A percentile compares a stretch with the other conserved stretches of the same genome.
Evolutionary conservation across 805 yeast genomes (phyloP).

Genomic region (Metschnikowia cubensis): DNA sequence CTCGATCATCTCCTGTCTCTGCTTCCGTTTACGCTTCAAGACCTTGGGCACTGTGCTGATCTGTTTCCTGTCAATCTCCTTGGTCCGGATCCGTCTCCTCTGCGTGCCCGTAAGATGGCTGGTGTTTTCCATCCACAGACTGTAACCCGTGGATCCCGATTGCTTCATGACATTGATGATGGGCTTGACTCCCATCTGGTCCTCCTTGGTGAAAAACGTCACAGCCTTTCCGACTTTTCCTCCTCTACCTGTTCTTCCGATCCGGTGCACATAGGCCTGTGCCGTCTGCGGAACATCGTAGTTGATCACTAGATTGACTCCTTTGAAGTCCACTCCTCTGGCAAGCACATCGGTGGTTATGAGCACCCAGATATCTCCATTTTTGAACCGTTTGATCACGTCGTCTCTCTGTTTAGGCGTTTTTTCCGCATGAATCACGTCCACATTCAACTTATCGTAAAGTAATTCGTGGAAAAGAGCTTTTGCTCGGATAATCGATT

Average conservation of each 20-base stretch:
- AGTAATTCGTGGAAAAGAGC: constrained; percentile 90
- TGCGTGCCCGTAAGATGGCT: constrained; percentile 61
- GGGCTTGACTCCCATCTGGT: constrained; percentile 67
- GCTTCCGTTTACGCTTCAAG: constrained; percentile 59
- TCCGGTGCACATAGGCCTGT: constrained; percentile 94
- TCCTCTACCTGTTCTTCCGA: constrained; percentile 98
- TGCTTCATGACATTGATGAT: constrained; percentile 94
- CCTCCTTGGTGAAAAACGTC: constrained; percentile 92
- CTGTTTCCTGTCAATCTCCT: constrained; percentile 59
- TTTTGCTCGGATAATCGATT: constrained; percentile 88
- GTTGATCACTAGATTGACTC: constrained; percentile 89
- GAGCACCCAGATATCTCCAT: constrained; percentile 92
- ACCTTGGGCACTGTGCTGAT: constrained; percentile 82
- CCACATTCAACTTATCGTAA: constrained; percentile 89
- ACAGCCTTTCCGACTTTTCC: constrained; percentile 84
- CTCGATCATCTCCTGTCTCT: constrained; percentile 65
- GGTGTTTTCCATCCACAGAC: constrained; percentile 77
- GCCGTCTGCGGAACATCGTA: constrained; percentile 95
- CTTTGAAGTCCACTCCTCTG: constrained; percentile 96
- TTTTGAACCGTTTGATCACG: constrained; percentile 76
- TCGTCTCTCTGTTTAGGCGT: constrained; percentile 84
- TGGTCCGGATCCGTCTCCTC: constrained; percentile 55
- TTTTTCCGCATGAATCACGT: constrained; percentile 93
- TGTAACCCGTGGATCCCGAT: constrained; percentile 69
- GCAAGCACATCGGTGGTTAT: constrained; percentile 95